Evolutionary conservation across 345 rosid genomes (phyloP).

Genomic region (Salix caprea): DNA sequence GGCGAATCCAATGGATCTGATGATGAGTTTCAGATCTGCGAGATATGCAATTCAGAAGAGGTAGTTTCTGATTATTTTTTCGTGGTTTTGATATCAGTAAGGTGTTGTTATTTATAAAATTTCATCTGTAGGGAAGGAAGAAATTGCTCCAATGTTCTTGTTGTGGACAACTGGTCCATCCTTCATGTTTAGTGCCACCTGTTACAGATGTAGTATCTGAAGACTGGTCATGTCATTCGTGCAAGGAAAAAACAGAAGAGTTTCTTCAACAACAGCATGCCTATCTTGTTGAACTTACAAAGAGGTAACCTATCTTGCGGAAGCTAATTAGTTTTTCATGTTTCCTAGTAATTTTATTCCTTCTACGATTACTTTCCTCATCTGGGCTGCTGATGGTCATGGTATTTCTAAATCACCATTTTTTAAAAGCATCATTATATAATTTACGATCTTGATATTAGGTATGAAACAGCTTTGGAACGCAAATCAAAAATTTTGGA

Average conservation of each 20-base stretch:
- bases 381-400: slow-evolving; percentile 4
- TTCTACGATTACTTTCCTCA: background rate
- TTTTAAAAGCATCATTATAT: slow-evolving; percentile 4
- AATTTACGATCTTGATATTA: slow-evolving; percentile 23
- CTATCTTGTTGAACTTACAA: slow-evolving; percentile 61
- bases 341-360: background rate
- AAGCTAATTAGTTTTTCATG: slow-evolving; percentile 9
- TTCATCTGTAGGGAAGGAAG: slow-evolving; percentile 69
- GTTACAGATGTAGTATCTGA: slow-evolving; percentile 57
- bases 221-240: slow-evolving; percentile 89
- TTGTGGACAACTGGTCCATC: slow-evolving; percentile 85
- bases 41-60: slow-evolving; percentile 86
- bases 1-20: slow-evolving; percentile 82
- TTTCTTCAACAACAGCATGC: slow-evolving; percentile 65
- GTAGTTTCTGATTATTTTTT: slow-evolving; percentile 31
- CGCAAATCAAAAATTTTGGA: slow-evolving; percentile 86
- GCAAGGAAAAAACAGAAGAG: slow-evolving; percentile 96
- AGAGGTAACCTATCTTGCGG: slow-evolving; percentile 43
- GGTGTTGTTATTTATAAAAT: slow-evolving; percentile 14
- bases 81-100: background rate
- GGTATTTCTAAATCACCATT: slow-evolving; percentile 1
- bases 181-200: slow-evolving; percentile 86
- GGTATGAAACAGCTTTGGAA: slow-evolving; percentile 84
- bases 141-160: slow-evolving; percentile 89
- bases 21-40: slow-evolving; percentile 98